These are phyloP conservation scores for Citrullus mucosospermus DNA, from an alignment of 306 rosid genomes.

Conservation along the genomic window DNA sequence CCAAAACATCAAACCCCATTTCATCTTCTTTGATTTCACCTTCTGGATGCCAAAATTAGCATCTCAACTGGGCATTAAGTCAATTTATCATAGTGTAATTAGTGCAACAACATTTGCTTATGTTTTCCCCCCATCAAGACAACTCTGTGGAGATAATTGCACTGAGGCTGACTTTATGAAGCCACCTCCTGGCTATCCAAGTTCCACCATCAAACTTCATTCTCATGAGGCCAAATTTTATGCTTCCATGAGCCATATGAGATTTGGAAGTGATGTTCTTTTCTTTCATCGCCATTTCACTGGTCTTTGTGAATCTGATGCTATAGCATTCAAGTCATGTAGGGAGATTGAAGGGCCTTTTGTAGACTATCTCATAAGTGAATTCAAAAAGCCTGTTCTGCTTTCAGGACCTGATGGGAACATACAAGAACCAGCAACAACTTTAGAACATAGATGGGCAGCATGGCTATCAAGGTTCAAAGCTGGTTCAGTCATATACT, in stretches of 20 bases:
- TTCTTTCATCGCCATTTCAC: conserved; percentile 18
- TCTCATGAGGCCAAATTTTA: conserved; percentile 22
- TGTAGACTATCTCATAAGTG: conserved; percentile 24
- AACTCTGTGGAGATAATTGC: conserved; percentile 11
- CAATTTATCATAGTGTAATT: conserved; percentile 21
- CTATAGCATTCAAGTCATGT: conserved; percentile 36
- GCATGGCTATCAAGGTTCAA: conserved; percentile 33
- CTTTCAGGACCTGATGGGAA: conserved; percentile 38
- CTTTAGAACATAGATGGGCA: conserved; percentile 41
- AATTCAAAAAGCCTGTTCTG: conserved; percentile 27
- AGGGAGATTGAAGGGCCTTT: conserved; percentile 50
- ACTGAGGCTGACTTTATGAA: neutral
- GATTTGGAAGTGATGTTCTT: conserved; percentile 23
- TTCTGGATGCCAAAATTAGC: conserved; percentile 51
- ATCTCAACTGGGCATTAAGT: conserved; percentile 20
- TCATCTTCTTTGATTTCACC: conserved; percentile 39
- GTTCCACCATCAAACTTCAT: conserved; percentile 29
- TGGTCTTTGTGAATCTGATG: conserved; percentile 21
- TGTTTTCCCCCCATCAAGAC: conserved; percentile 23
- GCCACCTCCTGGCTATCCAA: conserved; percentile 37
- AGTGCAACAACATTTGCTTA: conserved; percentile 31
- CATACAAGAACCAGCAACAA: conserved; percentile 17
- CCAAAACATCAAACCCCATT: conserved; percentile 26
- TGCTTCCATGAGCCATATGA: neutral
- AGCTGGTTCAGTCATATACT: conserved; percentile 29